Conservation (phyloP, 2,329 filamentous ascomycete species). For the Fusarium incarnatum region DNA sequence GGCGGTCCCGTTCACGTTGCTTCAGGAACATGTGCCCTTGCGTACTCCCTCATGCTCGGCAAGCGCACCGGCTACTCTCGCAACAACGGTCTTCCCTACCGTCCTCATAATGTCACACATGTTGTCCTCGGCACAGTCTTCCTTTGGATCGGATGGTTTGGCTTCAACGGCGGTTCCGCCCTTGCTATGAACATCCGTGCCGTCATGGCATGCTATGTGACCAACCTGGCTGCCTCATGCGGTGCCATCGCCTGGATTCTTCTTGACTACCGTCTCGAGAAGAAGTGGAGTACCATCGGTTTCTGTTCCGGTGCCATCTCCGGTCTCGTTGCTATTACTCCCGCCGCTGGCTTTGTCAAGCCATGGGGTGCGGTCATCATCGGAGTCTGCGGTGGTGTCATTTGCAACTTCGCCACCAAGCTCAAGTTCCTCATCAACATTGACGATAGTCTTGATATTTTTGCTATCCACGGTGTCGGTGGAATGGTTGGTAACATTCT, state of each 20-base stretch:
- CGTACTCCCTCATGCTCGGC: conserved; percentile 79
- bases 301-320: conserved; percentile 93
- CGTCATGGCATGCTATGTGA: conserved; percentile 89
- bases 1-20: conserved; percentile 81
- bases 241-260: conserved; percentile 87
- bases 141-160: conserved; percentile 96
- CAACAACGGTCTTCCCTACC: conserved; percentile 72
- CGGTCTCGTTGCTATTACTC: conserved; percentile 88
- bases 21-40: conserved; percentile 76
- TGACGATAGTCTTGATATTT: conserved; percentile 90
- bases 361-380: conserved; percentile 70
- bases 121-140: conserved; percentile 79
- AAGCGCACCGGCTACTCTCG: conserved; percentile 73
- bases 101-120: conserved; percentile 79
- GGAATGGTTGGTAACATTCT: conserved; percentile 84
- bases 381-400: conserved; percentile 69
- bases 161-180: conserved; percentile 91
- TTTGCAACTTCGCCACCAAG: conserved; percentile 89
- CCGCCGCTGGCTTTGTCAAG: conserved; percentile 84
- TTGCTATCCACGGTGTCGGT: conserved; percentile 88
- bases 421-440: conserved; percentile 79
- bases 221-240: conserved; percentile 85
- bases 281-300: conserved; percentile 92
- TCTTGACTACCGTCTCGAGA: conserved; percentile 90
- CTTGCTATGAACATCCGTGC: conserved; percentile 86